Base-by-base conservation (phyloP, 345 rosid genomes). In the Garcia nutans region DNA sequence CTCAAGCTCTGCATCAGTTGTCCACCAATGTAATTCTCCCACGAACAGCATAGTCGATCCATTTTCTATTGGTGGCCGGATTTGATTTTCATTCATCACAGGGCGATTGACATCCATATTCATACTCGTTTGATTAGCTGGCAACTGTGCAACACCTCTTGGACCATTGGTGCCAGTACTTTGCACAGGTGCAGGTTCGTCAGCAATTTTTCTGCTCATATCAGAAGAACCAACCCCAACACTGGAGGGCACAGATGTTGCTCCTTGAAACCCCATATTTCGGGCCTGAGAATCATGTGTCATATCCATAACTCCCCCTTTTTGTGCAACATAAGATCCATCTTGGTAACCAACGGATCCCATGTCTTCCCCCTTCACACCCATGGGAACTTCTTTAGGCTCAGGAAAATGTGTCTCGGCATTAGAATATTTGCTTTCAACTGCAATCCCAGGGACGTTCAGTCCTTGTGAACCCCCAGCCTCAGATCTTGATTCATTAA, bases 1-100 rank as follows among this genome's bases (percentile, higher is more conserved):
- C 81, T 92, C 97, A 75, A 92, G 83, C 82, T 92, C 97, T 10
- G 90, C 93, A 87, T 92, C 97, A 24, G 95, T 92, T 12, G 97
- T 92, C 97, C 97, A 92, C 97, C 97, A 92, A 76, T 92, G 95
- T 58, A 92, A 81, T 78, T 90, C 97, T 44, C 93, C 95, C 9
- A 92, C 97, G 77, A 84, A 89, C 72, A 92, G 78, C 86, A 81
- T 87, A 26, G 93, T 87, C 73, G 90, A 77, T 76, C 97, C 97
- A 86, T 85, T 90, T 81, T 92, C 92, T 73, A 86, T 50, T 67
- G 90, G 83, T 31, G 86, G 83, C 70, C 84, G 88, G 17, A 86
- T 84, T 66, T 87, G 94, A 85, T 87, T 90, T 80, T 87, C 90
- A 74, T 84, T 92, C 78, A 86, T 59, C 24, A 45, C 15, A 1